Percentiles rank a stretch among this genome's conserved stretches.
phyloP scores from a whole-genome alignment of 306 rosid genomes.

The Trifolium subterraneum region DNA sequence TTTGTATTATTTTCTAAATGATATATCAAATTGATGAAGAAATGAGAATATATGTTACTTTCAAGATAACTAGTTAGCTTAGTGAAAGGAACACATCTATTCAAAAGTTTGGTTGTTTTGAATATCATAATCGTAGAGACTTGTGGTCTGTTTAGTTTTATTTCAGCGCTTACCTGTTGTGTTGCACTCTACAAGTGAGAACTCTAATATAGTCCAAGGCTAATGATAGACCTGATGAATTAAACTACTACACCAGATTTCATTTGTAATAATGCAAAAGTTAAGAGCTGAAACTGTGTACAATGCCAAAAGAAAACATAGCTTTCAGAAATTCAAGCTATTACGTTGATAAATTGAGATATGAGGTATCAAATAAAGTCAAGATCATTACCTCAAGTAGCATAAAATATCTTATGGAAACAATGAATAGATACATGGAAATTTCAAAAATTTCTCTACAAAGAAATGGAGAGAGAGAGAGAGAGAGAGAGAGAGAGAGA shows the following conservation, averaged over 20 bases:
- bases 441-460: slow-evolving; percentile 22
- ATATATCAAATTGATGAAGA: background rate
- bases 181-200: too few species aligned
- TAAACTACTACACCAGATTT: too few species aligned
- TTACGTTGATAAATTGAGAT: background rate
- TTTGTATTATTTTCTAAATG: too few species aligned
- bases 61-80: too few species aligned
- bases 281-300: background rate
- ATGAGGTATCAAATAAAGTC: background rate
- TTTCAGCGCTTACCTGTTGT: too few species aligned
- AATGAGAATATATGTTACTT: too few species aligned
- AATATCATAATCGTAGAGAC: too few species aligned
- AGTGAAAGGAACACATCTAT: too few species aligned
- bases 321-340: background rate
- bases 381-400: background rate
- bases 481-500: background rate
- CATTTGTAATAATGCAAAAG: background rate
- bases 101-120: too few species aligned
- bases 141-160: background rate
- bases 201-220: too few species aligned
- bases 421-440: slow-evolving; percentile 25
- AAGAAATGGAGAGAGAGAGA: background rate
- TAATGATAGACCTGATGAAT: too few species aligned
- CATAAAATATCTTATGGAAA: background rate
- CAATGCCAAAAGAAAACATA: background rate